Evolutionary conservation across 345 rosid genomes (phyloP), one percentile per base, ranked within the genome.

Genomic region (Schrenkiella parvula): DNA sequence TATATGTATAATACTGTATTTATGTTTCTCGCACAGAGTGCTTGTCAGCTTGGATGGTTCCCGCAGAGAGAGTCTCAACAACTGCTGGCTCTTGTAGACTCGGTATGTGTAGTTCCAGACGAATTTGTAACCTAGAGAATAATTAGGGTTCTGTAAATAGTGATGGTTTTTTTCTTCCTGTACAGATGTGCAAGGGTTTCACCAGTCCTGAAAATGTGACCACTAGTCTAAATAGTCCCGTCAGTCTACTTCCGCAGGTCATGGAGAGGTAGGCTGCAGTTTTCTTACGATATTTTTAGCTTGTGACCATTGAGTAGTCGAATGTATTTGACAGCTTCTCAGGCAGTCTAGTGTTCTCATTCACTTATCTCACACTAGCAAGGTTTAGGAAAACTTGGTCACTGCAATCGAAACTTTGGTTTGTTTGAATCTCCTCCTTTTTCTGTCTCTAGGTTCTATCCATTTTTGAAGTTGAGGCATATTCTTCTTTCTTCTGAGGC

Each of bases 41-140:
- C 99, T 69, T 88, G 97, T 73, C 76, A 78, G 59, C 66, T 72
- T 66, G 92, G 89, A 56, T 91, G 96, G 99, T 95, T 95, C 79
- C 76, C 87, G 1, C 86, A 78, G 53, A 72, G 70, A 72, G 95
- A 91, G 50, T 58, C 77, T 80, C 78, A 81, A 76, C 85, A 84
- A 68, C 85, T 91, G 32, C 28, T 77, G 42, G 29, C 70, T 54
- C 85, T 84, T 73, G 79, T 85, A 59, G 74, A 79, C 70, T 85
- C 82, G 89, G 98, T 90, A 67, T 54, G 61, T 34, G 25, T 70
- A 50, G 72, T 69, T 41, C 46, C 54, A 43, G 21, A 25, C 2
- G 5, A 26, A 29, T 46, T 8, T 62, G 19, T 55, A n/a, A 10
- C 3, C 15, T 26, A 57, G 32, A 38, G 64, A 61, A n/a, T 37